These are phyloP conservation scores for Fragaria ananassa DNA, from an alignment of 306 rosid genomes.

Conservation along the genomic window DNA sequence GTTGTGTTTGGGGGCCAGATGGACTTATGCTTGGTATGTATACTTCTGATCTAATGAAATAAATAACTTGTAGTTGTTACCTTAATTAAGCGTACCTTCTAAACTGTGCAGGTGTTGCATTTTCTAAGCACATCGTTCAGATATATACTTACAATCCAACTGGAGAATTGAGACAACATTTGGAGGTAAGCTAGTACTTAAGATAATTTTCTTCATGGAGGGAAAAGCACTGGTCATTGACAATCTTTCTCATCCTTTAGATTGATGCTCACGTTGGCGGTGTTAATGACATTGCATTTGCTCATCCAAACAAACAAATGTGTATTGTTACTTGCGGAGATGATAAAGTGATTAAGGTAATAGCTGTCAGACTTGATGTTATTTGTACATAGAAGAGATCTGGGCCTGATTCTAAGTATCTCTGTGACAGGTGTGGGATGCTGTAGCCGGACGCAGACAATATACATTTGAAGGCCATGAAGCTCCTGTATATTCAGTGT, in stretches of 20 bases:
- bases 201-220: neutral
- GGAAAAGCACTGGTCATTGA: constrained; percentile 10
- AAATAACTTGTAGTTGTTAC: neutral
- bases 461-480: constrained; percentile 47
- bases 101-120: constrained; percentile 37
- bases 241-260: constrained; percentile 22
- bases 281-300: constrained; percentile 47
- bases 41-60: neutral
- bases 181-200: constrained; percentile 30
- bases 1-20: constrained; percentile 48
- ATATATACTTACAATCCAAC: constrained; percentile 36
- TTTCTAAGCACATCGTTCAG: constrained; percentile 44
- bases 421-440: constrained; percentile 41
- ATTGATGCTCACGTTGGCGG: constrained; percentile 49
- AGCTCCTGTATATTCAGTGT: constrained; percentile 47
- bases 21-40: constrained; percentile 45
- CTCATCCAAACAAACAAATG: constrained; percentile 42
- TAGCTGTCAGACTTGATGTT: constrained; percentile 3
- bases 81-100: neutral
- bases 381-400: neutral
- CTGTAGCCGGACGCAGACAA: constrained; percentile 31
- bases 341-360: constrained; percentile 44
- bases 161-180: constrained; percentile 40
- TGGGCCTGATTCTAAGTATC: neutral
- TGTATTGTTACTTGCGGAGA: constrained; percentile 46